A percentile compares a stretch with the other conserved stretches of the same genome.
These are phyloP conservation scores for Fusarium bactridioides DNA, from an alignment of 2,329 filamentous ascomycete genomes.

Conservation along the genomic window DNA sequence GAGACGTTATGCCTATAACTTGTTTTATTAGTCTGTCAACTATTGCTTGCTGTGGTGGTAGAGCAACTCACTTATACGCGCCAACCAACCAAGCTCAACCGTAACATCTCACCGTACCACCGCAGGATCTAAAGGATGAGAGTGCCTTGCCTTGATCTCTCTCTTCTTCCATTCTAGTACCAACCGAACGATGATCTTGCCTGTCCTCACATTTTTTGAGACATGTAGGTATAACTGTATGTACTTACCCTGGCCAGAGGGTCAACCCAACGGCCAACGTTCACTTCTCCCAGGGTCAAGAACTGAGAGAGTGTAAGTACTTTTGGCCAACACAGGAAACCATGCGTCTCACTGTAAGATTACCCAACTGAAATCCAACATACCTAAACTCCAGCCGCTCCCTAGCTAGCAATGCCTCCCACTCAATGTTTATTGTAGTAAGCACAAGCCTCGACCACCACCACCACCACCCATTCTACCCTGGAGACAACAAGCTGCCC, in stretches of 20 bases:
- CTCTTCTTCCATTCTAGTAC: not conserved
- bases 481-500: not conserved
- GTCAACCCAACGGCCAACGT: not conserved
- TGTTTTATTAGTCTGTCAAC: not conserved
- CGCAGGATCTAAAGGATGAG: not conserved
- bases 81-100: not conserved
- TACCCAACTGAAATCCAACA: not conserved
- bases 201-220: slow-evolving; percentile 8
- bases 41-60: not conserved
- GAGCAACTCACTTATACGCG: not conserved
- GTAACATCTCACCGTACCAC: not conserved
- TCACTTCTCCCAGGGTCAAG: not conserved
- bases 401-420: not conserved
- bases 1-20: not conserved
- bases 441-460: not conserved
- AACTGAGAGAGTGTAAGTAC: not conserved
- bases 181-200: not conserved
- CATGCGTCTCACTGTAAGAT: not conserved
- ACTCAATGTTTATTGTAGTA: not conserved
- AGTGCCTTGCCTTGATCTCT: not conserved
- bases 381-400: not conserved
- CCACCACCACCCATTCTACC: not conserved
- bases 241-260: not conserved
- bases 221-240: not conserved
- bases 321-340: not conserved